Base-by-base conservation (phyloP, 441 rosid genomes). In the Breynia disticha region DNA sequence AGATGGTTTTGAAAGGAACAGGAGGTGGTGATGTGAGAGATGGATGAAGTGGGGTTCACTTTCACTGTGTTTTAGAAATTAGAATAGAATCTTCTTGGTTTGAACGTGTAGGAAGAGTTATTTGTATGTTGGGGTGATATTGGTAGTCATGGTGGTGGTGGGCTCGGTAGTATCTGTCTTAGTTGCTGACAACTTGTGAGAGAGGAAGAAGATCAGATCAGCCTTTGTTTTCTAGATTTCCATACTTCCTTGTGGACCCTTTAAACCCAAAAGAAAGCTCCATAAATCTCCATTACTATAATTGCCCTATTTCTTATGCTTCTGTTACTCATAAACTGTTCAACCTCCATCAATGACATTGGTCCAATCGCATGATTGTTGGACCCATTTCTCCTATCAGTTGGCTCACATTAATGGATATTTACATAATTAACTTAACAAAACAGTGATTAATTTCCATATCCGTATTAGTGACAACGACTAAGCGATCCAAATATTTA, bases 51-150 rank as follows among this genome's bases (percentile, higher is more conserved):
- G 83, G 76, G 80, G 75, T 68, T 73, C 72, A 65, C 67, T 67
- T 71, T 67, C 70, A 64, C 74, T 51, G 68, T 45, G 62, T 62
- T 75, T 66, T 55, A 76, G 72, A 82, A 70, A 74, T 63, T 70
- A 38, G 83, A 76, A 82, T 76, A 74, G 80, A 82, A 79, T 79
- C 80, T 76, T 82, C 81, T 63, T 15, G 15, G 15, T 13, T 9
- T 8, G 9, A 1, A 2, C 5, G 12, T 39, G 12, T 39, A 2
- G 38, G 57, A 56, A 68, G 64, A 58, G 55, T 17, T 35, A 21
- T 39, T 54, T 64, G 41, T 37, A 56, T 14, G 57, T 55, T 43
- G 28, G 64, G 59, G 55, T 17, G 41, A 21, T 39, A 50, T 64
- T 44, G 64, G 35, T 45, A 15, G 64, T 16, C 45, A 24, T 45